Evolutionary conservation across 768 basidiomycete genomes (phyloP).

Genomic region (Leccinum subgranulosum): DNA sequence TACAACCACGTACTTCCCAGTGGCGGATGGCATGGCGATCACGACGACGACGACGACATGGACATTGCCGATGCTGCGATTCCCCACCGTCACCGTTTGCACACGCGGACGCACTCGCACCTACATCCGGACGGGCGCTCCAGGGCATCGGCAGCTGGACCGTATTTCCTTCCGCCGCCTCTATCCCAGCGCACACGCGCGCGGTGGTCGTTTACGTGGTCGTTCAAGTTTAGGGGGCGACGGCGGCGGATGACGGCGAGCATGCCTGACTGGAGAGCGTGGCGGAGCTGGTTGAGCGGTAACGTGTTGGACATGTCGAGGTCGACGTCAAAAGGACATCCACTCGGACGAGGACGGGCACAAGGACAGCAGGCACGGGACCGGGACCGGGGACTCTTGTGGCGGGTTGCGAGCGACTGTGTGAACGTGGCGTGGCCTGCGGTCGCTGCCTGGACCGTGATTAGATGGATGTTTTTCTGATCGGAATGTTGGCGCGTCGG

Average conservation of each 20-base stretch:
- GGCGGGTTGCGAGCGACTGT: constrained; percentile 38
- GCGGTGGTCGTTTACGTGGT: constrained; percentile 41
- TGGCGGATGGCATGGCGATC: constrained; percentile 31
- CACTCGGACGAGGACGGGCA: constrained; percentile 16
- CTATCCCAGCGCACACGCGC: constrained; percentile 19
- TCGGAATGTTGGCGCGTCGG: neutral
- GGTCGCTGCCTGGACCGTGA: constrained; percentile 20
- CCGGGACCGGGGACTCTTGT: constrained; percentile 30
- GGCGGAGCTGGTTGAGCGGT: constrained; percentile 9
- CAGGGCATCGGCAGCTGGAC: neutral
- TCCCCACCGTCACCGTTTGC: neutral
- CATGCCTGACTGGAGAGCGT: constrained; percentile 35
- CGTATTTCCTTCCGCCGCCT: constrained; percentile 41
- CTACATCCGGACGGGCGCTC: neutral
- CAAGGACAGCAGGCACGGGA: constrained; percentile 7
- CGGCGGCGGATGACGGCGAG: constrained; percentile 51
- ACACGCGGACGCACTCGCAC: neutral
- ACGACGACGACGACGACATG: constrained; percentile 8
- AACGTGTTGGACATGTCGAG: neutral
- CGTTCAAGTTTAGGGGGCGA: constrained; percentile 54
- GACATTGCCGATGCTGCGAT: neutral
- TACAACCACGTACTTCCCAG: constrained; percentile 38
- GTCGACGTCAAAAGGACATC: neutral
- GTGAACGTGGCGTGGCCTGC: constrained; percentile 30
- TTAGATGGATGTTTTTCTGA: constrained; percentile 32